Conservation (phyloP, 768 basidiomycete genomes). For the Psilocybe cyanescens region DNA sequence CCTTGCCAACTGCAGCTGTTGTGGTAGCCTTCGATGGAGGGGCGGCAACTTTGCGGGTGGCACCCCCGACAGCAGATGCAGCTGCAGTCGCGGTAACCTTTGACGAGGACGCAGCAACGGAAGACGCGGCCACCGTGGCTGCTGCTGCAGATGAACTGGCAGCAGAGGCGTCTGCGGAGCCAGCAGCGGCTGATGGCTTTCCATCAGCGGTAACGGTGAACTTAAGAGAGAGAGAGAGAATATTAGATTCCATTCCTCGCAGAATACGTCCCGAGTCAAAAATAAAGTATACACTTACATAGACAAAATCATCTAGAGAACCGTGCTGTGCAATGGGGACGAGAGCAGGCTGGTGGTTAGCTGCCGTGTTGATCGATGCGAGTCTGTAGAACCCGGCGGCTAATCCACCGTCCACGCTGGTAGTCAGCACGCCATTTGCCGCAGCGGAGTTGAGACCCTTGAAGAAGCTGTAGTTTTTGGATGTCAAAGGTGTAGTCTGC, state of each 20-base stretch:
- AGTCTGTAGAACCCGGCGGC: slow-evolving; percentile 61
- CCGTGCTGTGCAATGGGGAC: slow-evolving; percentile 25
- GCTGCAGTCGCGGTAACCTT: no score
- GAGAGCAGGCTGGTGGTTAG: slow-evolving; percentile 63
- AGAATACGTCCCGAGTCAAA: slow-evolving; percentile 8
- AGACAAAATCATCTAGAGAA: slow-evolving; percentile 57
- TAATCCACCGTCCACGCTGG: slow-evolving; percentile 56
- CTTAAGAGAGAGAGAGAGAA: no score
- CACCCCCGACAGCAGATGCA: no score
- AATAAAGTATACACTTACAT: slow-evolving; percentile 43
- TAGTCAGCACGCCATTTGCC: slow-evolving; percentile 49
- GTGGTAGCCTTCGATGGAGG: no score
- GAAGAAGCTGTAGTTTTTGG: slow-evolving; percentile 62
- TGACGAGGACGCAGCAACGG: not conserved
- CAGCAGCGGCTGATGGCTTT: not conserved
- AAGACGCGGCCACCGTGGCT: not conserved
- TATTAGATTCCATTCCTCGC: slow-evolving; percentile 7
- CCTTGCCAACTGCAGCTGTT: no score
- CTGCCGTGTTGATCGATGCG: slow-evolving; percentile 55
- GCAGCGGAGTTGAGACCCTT: slow-evolving; percentile 48
- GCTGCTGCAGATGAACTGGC: no score
- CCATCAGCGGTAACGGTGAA: slow-evolving; percentile 13
- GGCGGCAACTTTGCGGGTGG: no score
- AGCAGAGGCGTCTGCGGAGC: not conserved
- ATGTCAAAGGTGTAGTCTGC: slow-evolving; percentile 51